Conservation (phyloP, 2,329 filamentous ascomycete genomes). For the Xylaria sp. region DNA sequence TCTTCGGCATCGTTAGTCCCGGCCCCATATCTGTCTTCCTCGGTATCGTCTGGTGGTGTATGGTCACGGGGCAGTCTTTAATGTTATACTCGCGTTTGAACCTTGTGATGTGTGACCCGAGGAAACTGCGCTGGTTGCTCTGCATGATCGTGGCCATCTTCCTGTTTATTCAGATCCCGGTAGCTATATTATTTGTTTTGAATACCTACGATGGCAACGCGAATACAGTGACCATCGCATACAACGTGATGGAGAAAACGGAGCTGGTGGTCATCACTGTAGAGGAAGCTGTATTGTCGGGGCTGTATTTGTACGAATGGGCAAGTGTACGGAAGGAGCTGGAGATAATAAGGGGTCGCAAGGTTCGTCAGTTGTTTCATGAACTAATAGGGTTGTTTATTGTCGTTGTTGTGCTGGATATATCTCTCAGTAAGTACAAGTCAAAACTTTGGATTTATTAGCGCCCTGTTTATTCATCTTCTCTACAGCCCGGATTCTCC, state of each 20-base stretch:
- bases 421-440: conserved; percentile 45
- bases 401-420: conserved; percentile 54
- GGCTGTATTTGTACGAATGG: conserved; percentile 64
- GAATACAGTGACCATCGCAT: conserved; percentile 19
- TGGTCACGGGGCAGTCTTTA: conserved; percentile 67
- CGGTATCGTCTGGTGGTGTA: conserved; percentile 59
- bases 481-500: too few relatives aligned
- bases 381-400: conserved; percentile 57
- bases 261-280: conserved; percentile 57
- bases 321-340: conserved; percentile 48
- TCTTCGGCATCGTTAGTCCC: conserved; percentile 35
- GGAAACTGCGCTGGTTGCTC: conserved; percentile 60
- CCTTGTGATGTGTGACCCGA: conserved; percentile 62
- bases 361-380: conserved; percentile 49
- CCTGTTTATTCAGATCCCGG: conserved; percentile 64
- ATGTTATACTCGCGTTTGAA: conserved; percentile 70
- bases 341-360: conserved; percentile 44
- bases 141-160: conserved; percentile 66
- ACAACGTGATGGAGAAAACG: conserved; percentile 45
- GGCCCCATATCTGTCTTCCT: conserved; percentile 39
- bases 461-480: neutral
- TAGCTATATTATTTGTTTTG: conserved; percentile 56
- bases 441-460: neutral
- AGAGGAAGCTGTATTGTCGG: conserved; percentile 58
- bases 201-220: conserved; percentile 24